phyloP scores from a whole-genome alignment of 192 early-diverging fungal genomes.

The Entomortierella beljakovae region DNA sequence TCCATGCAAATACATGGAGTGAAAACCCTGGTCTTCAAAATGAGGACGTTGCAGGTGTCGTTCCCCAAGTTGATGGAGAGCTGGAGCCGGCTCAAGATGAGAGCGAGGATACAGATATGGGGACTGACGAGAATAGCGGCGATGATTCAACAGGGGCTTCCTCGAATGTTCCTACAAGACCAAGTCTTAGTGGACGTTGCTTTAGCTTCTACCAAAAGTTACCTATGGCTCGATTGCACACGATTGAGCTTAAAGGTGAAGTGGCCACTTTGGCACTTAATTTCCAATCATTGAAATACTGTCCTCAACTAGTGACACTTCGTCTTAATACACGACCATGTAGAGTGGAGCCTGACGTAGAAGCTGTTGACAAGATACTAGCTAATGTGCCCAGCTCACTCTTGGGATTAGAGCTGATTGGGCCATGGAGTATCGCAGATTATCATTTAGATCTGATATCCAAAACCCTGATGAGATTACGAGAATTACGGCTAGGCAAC shows the following conservation, averaged over 20 bases:
- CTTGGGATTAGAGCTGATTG: constrained; percentile 9
- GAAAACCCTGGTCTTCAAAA: not conserved
- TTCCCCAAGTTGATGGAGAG: not conserved
- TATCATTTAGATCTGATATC: constrained; percentile 2
- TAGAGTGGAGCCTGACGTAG: not conserved
- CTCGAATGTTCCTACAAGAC: not conserved
- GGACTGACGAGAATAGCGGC: not conserved
- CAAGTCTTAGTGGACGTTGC: not conserved
- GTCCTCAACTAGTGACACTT: not conserved
- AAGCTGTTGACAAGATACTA: not conserved
- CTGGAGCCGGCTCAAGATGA: not conserved
- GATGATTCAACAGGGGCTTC: not conserved
- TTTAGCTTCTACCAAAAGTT: not conserved
- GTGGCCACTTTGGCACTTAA: constrained; percentile 1
- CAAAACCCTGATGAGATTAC: not conserved
- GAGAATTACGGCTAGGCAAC: constrained; percentile 12
- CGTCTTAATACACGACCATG: constrained; percentile 11
- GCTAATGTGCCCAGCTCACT: not conserved
- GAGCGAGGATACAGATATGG: not conserved
- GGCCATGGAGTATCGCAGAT: constrained; percentile 18
- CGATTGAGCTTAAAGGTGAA: constrained; percentile 21
- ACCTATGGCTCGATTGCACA: constrained; percentile 3
- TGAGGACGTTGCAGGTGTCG: not conserved
- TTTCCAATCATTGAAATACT: constrained; percentile 3
- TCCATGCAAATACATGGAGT: constrained; percentile 16